Evolutionary conservation across 176 grass and related monocot genomes (phyloP), one percentile per base, ranked within the genome.

Genomic region (Tillandsia fasciculata): DNA sequence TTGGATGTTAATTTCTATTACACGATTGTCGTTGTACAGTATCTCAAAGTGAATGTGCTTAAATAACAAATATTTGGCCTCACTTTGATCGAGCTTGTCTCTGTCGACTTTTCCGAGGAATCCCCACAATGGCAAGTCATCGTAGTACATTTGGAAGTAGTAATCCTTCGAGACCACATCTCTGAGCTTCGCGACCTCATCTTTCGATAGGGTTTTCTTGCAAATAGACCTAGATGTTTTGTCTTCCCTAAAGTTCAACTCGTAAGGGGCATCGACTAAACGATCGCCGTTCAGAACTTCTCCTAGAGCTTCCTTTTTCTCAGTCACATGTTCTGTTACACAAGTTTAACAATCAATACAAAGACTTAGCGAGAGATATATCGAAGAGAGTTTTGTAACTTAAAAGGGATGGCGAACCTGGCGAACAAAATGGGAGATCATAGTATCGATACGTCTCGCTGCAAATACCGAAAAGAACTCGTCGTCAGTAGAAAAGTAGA

Each of bases 111-210:
- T 96, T 63, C 92, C 92, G 66, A 96, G 76, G 73, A 96, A 96
- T 52, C 92, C 92, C 92, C 92, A 91, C 51, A 96, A 82, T 59
- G 92, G 92, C 51, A 96, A 75, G 66, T 96, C 92, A 80, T 96
- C 92, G 2, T 96, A 96, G 72, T 96, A 96, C 92, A 96, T 91
- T 71, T 96, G 92, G 64, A 96, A 96, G 70, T 96, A 96, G 71
- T 88, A 96, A 64, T 91, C 91, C 75, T 91, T 96, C 56, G 85
- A 81, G 67, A 96, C 88, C 50, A 83, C 92, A 79, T 84, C 80
- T 11, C 86, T 82, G 50, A 96, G 86, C 78, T 88, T 87, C 47
- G 85, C 70, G 13, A 87, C 83, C 48, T 96, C 63, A 48, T 82
- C 78, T 52, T 83, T 91, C 18, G 73, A 78, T 66, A 91, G 70